phyloP scores from a whole-genome alignment of 257 asterid species.

The Solanum sejunctum region DNA sequence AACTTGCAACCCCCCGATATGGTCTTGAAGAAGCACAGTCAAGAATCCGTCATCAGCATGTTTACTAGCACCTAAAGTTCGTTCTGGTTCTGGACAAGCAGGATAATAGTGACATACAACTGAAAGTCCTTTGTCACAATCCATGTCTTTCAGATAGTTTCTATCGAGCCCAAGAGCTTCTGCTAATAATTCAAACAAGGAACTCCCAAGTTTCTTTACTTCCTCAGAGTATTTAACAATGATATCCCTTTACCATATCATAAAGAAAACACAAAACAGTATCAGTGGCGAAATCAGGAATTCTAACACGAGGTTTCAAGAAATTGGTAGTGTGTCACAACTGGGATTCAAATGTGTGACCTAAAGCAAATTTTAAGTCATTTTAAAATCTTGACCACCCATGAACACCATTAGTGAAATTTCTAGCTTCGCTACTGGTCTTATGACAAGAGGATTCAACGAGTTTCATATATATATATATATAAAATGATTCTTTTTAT shows the following conservation, averaged over 20 bases:
- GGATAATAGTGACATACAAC: constrained; percentile 1
- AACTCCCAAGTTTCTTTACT: neutral
- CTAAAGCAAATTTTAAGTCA: neutral
- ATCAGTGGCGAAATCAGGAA: neutral
- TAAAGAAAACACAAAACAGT: neutral
- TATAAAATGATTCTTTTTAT: too few species aligned
- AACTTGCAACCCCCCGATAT: neutral
- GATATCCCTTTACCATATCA: neutral
- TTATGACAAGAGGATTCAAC: neutral
- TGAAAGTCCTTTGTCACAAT: neutral
- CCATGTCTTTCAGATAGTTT: neutral
- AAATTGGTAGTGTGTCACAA: neutral
- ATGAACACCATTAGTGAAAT: neutral
- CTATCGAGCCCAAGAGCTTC: constrained; percentile 1
- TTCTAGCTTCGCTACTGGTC: neutral
- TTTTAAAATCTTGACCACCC: neutral
- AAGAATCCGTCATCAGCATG: neutral
- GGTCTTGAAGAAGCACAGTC: constrained; percentile 1
- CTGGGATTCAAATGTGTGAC: neutral
- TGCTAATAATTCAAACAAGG: neutral
- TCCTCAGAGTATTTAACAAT: neutral
- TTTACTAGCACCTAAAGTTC: neutral
- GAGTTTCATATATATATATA: neutral
- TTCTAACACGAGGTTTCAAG: neutral
- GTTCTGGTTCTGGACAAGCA: constrained; percentile 2